phyloP scores from a whole-genome alignment of 73 alveolate species.

The Paraurostyla sp. region DNA sequence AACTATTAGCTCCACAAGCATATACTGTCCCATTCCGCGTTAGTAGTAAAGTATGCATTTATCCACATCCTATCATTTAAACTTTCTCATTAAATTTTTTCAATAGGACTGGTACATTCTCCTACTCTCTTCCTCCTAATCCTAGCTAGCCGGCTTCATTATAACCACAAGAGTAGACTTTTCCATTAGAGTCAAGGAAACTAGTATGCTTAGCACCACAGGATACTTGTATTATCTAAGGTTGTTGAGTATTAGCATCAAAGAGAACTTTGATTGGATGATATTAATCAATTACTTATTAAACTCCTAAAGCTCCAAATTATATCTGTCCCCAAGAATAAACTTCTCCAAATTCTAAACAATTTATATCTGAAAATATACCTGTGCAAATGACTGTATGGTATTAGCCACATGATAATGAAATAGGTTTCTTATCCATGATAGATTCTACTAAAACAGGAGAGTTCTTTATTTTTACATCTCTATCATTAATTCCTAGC shows the following conservation, averaged over 20 bases:
- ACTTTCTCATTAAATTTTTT: not conserved
- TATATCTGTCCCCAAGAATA: constrained; percentile 82
- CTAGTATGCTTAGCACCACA: constrained; percentile 73
- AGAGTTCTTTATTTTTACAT: constrained; percentile 53
- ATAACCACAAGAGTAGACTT: constrained; percentile 58
- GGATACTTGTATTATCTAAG: constrained; percentile 58
- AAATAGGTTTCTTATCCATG: constrained; percentile 64
- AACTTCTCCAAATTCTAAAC: constrained; percentile 76
- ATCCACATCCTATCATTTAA: constrained; percentile 83
- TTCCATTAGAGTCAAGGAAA: constrained; percentile 50
- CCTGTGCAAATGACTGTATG: constrained; percentile 62
- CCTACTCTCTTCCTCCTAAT: not conserved
- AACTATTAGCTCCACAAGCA: constrained; percentile 87
- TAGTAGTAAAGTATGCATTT: constrained; percentile 80
- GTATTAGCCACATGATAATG: constrained; percentile 71
- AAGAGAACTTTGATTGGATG: constrained; percentile 53
- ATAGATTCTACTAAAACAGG: constrained; percentile 75
- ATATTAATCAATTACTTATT: constrained; percentile 36
- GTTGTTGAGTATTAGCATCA: constrained; percentile 6
- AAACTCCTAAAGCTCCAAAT: constrained; percentile 80
- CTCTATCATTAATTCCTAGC: constrained; percentile 77
- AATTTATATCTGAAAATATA: not conserved
- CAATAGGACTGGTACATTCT: not conserved
- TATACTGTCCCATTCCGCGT: constrained; percentile 83
- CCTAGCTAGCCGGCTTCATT: constrained; percentile 68